phyloP scores from a whole-genome alignment of 768 basidiomycete genomes.

The Termitomyces heimii region DNA sequence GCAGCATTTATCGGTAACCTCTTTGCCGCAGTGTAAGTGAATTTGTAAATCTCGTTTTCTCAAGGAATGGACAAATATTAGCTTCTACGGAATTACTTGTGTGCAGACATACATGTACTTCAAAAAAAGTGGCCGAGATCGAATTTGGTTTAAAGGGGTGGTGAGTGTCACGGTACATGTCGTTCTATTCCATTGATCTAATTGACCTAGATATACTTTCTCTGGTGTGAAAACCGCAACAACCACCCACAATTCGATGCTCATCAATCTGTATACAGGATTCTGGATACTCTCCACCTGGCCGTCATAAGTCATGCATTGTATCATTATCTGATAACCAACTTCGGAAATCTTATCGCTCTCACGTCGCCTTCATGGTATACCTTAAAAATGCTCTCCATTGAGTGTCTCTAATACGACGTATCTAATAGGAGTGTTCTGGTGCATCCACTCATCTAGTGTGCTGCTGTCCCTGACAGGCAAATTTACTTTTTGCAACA shows the following conservation, averaged over 20 bases:
- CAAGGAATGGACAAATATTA: conserved; percentile 11
- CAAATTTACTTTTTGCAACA: not conserved
- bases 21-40: not conserved
- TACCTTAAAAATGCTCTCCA: not conserved
- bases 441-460: not conserved
- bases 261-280: not conserved
- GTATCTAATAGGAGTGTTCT: conserved; percentile 4
- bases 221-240: conserved; percentile 4
- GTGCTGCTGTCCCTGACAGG: not conserved
- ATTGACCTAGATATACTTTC: conserved; percentile 5
- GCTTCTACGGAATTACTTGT: conserved; percentile 20
- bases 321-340: conserved; percentile 12
- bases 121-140: conserved; percentile 3
- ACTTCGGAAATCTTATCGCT: conserved; percentile 8
- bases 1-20: not conserved
- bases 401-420: not conserved
- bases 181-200: not conserved
- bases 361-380: conserved; percentile 3
- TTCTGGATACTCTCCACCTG: conserved; percentile 13
- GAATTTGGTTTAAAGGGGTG: conserved; percentile 3
- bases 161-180: not conserved
- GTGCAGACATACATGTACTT: conserved; percentile 12
- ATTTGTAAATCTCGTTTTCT: not conserved
- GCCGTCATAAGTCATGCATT: conserved; percentile 9
- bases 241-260: not conserved